phyloP scores from a whole-genome alignment of 2,329 filamentous ascomycete genomes.

The Corynespora cassiicola region DNA sequence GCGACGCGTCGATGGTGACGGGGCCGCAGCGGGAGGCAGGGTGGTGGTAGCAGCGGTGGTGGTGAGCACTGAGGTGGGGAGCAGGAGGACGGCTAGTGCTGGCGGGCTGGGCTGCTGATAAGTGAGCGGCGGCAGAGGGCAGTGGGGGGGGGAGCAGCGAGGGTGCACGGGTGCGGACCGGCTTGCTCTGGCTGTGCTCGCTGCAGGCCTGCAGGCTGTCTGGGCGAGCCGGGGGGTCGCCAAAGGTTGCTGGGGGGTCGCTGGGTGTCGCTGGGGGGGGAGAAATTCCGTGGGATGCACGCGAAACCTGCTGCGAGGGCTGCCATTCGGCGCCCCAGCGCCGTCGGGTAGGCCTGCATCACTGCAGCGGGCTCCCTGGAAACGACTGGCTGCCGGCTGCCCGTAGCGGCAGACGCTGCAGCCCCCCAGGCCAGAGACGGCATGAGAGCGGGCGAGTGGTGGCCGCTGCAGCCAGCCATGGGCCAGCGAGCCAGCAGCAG shows the following conservation, averaged over 20 bases:
- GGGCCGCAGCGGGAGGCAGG: constrained; percentile 16
- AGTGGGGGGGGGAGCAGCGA: constrained; percentile 18
- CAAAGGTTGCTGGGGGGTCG: constrained; percentile 4
- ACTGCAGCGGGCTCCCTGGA: constrained; percentile 16
- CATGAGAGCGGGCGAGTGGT: constrained; percentile 3
- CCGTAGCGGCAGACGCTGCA: constrained; percentile 6
- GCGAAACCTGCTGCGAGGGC: constrained; percentile 17
- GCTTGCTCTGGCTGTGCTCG: constrained; percentile 3
- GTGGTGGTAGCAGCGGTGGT: constrained; percentile 9
- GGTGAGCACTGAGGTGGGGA: constrained; percentile 26
- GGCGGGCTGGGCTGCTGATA: constrained; percentile 32
- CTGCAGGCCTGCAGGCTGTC: background rate
- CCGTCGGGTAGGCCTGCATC: constrained; percentile 43
- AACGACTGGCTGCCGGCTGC: constrained; percentile 30
- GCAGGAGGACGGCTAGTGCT: constrained; percentile 15
- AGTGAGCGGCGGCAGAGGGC: constrained; percentile 16
- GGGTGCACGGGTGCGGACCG: constrained; percentile 3
- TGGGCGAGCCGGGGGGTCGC: constrained; percentile 3
- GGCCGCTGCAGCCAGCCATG: constrained; percentile 17
- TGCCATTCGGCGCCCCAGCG: constrained; percentile 41
- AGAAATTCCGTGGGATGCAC: constrained; percentile 31
- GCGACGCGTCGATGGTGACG: constrained; percentile 19
- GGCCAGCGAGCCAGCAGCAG: no score
- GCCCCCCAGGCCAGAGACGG: constrained; percentile 2
- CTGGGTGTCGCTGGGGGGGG: constrained; percentile 5